Evolutionary conservation across 345 rosid species (phyloP), one percentile per base, ranked within the genome.

Genomic region (Citrus hindsii): DNA sequence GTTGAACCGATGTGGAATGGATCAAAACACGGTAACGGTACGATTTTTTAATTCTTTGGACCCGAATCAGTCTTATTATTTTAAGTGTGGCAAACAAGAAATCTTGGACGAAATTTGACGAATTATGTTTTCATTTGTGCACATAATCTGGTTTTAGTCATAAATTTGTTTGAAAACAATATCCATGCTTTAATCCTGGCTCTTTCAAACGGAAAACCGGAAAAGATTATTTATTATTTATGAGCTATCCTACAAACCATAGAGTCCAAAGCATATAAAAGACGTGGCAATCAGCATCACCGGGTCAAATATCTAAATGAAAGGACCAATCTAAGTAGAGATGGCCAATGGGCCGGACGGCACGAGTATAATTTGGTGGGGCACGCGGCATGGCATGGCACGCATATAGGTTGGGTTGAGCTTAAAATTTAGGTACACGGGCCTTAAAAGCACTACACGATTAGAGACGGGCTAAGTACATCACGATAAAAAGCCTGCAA

Each of bases 11-110:
- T 42, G 51, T 48, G 75, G 75, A 81, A 82, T 76, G 35, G 71
- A 77, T 81, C 78, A 81, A 81, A 71, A 77, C 84, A 68, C 81
- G 81, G 78, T 13, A 46, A 68, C 81, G 78, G 78, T 5, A 46
- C 1, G 32, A 21, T 38, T 24, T 63, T 63, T 46, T 46, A 12
- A 46, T 40, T 60, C 38, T 74, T 74, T 74, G 56, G 68, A 74
- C 77, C 38, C 56, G 35, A 61, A 61, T 16, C n/a, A 3, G 33
- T 69, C 58, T 12, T 69, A 46, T 46, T 46, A 13, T 46, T 12
- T 46, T 46, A 46, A 13, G 16, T 4, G 51, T 2, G 51, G 18
- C 51, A 3, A 46, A 46, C 16, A 46, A 46, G 51, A 46, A 46
- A 46, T 46, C 18, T 46, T 13, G 5, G 5, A 46, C 51, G 51